Evolutionary conservation across 208 protist genomes (phyloP), one percentile per base, ranked within the genome.

Genomic region (Acanthamoeba culbertsoni): DNA sequence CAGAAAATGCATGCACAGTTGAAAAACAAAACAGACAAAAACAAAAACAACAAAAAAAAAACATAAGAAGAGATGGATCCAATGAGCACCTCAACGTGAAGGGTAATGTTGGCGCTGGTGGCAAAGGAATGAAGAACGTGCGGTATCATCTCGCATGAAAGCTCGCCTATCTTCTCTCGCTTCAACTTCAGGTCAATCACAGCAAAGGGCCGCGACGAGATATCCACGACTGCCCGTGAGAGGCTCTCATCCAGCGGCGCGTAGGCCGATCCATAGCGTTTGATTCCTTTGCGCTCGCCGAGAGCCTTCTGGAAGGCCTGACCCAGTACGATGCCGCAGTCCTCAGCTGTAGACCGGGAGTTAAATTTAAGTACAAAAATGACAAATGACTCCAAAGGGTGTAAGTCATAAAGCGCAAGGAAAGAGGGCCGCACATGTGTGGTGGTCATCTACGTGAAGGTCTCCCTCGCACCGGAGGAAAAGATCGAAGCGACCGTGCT

Each of bases 231-330:
- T 2, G 96, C 94, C 33, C 96, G 95, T 20, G 95, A 92, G 20
- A 97, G 96, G 42, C 96, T 95, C 86, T 97, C 97, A 65, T 97
- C 97, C n/a, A 97, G 93, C n/a, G 97, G 96, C 12, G 88, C 91
- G 68, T 95, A 97, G 0, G 94, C 96, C 53, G 63, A 57, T 1
- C 96, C 96, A 86, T 95, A 97, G 1, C 94, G 75, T 5, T 45
- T 59, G 59, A 97, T 96, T 45, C 96, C 96, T n/a, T 94, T 92
- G 37, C 91, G 91, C 57, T 96, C 96, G 20, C 96, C 96, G 3
- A 97, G 45, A 1, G 96, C 97, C 68, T 91, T 62, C 46, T 92
- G 40, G 65, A 96, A 93, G 26, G 94, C 94, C 55, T 90, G 45
- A 16, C 97, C 97, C 23, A 97, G 92, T 6, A 86, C 95, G 26